Base-by-base conservation (phyloP, 2,329 filamentous ascomycete species). In the Zarea fungicola region DNA sequence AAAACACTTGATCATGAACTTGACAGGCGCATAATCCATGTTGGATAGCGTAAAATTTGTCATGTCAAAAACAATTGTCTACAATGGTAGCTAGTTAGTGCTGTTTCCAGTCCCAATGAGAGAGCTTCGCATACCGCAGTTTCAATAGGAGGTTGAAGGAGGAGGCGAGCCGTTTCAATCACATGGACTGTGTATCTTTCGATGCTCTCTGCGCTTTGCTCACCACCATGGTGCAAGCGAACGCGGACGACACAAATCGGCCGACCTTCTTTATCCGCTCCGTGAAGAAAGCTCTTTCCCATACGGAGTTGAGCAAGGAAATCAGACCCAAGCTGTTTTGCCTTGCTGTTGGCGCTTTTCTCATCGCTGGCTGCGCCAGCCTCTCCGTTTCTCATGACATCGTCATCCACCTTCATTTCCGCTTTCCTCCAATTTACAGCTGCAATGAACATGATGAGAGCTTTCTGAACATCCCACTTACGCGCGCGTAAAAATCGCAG, bases 1-100 rank as follows among this genome's bases (percentile, higher is more conserved):
- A 63, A 99, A 99, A 67, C 91, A 96, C 68, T 96, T 95, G 68
- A 99, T 96, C 86, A 99, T 96, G 71, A 97, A 99, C 62, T 96
- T 99, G 50, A 99, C 89, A 1, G 93, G 92, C 0, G 87, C 81
- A 65, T 97, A 97, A 66, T 99, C 93, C 93, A 99, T 97, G 68
- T 99, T 99, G 14, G 91, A 85, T 72, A 97, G 77, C 16, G 87
- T 87, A 66, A 97, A 97, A 54, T 85, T 82, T 7, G 88, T 95
- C 89, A 99, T 92, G 65, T 99, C 93, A 62, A 99, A 99, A 40
- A 99, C 72, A 55, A 99, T 81, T 35, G 88, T 93, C 88, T 95
- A 51, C 7, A 42, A 37, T 19, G 52, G 44, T 32, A 11, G 52
- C 60, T 36, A 64, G 64, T n/a, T 52, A 56, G 41, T 48, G 14